Evolutionary conservation across 495 filamentous ascomycete genomes (phyloP).

Genomic region (Arthonia radiata): DNA sequence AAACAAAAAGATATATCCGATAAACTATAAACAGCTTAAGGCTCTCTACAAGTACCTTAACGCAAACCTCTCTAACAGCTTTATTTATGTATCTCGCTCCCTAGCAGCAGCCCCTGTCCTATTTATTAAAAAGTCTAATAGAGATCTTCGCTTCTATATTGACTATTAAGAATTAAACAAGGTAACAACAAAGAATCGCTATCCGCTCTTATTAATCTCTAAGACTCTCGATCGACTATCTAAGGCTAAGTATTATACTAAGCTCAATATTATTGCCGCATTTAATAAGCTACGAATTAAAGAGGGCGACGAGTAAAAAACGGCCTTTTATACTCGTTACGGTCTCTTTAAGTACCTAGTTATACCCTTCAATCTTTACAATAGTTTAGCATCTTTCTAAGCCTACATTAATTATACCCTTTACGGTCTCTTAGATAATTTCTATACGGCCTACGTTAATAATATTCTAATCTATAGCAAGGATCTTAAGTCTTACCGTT

Average conservation of each 20-base stretch:
- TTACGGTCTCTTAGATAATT: background rate
- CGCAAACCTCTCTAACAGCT: constrained; percentile 7
- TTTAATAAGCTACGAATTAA: constrained; percentile 1
- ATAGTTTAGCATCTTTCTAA: constrained; percentile 1
- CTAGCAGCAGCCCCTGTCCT: constrained; percentile 1
- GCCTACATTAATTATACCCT: constrained; percentile 1
- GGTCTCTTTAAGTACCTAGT: constrained; percentile 1
- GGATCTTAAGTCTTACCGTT: constrained; percentile 5
- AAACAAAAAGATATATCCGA: too few relatives aligned
- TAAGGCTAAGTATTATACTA: constrained; percentile 1
- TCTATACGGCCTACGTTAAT: constrained; percentile 2
- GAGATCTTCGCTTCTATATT: background rate
- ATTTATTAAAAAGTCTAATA: constrained; percentile 1
- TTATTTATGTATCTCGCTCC: constrained; percentile 6
- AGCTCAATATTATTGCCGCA: constrained; percentile 4
- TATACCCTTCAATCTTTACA: background rate
- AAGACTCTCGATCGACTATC: constrained; percentile 1
- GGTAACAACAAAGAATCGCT: constrained; percentile 6
- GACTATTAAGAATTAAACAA: constrained; percentile 5
- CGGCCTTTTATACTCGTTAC: background rate
- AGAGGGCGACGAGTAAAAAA: constrained; percentile 1
- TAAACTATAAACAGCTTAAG: constrained; percentile 9
- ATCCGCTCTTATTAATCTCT: constrained; percentile 8
- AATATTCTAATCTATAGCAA: constrained; percentile 1
- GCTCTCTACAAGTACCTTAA: constrained; percentile 5